Base-by-base conservation (phyloP, 2,329 filamentous ascomycete genomes). In the Neonectria hederae region DNA sequence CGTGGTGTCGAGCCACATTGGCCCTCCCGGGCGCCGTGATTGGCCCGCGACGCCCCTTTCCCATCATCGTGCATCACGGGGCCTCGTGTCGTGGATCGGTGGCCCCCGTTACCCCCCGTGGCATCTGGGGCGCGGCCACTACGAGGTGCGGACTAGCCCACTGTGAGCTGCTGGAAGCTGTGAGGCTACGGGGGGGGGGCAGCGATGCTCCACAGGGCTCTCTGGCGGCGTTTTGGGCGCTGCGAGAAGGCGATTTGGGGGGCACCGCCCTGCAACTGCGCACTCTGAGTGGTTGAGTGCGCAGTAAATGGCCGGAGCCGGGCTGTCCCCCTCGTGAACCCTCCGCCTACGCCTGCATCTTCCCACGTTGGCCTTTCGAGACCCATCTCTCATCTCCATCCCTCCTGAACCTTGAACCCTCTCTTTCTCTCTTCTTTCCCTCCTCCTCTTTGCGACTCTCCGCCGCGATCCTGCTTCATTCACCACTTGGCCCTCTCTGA, bases 321-420 rank as follows among this genome's bases (percentile, higher is more conserved):
- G 60, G 51, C 55, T 64, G 69, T 45, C 61, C 68, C 67, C 63
- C 58, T 60, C 63, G 58, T 64, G 63, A 64, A 64, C 69, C 30
- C 30, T 32, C 30, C 45, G 28, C 62, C 60, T 64, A 59, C 54
- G 59, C 63, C 54, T 65, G 67, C 62, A 68, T 70, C 68, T 70
- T 69, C 71, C 72, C 72, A 74, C 71, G 72, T 69, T 74, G 71
- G 68, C 72, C 71, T 73, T 70, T 69, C 65, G 59, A 68, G 70
- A 69, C 66, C 67, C 69, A 66, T 54, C 54, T 45, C 66, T 65
- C 69, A 66, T 54, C 54, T 45, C 66, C 51, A 57, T 67, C 58
- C 67, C 72, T 71, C 72, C 70, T 74, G 62, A 72, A 68, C 62
- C 62, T 65, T 58, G 57, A 43, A 66, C 59, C 52, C 69, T 57